phyloP scores from a whole-genome alignment of 495 filamentous ascomycete species.

The Niebla homalea region DNA sequence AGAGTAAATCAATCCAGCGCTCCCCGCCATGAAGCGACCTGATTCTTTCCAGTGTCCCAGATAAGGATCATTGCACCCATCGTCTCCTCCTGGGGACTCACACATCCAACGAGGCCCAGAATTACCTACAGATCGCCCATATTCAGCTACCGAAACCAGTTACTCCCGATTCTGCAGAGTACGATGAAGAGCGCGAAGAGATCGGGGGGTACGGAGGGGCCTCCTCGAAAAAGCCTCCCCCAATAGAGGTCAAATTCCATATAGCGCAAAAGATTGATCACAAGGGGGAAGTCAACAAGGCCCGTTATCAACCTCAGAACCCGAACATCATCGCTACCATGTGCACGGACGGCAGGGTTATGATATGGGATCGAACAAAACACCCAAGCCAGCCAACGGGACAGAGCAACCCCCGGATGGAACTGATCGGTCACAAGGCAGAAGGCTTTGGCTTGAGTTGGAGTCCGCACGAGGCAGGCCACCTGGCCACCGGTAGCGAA shows the following conservation, averaged over 20 bases:
- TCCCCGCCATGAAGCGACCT: constrained; percentile 2
- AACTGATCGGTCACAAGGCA: constrained; percentile 67
- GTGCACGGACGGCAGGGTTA: constrained; percentile 70
- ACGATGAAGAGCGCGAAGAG: constrained; percentile 83
- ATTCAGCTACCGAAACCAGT: constrained; percentile 77
- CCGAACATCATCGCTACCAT: constrained; percentile 94
- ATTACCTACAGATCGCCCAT: constrained; percentile 90
- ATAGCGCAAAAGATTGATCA: constrained; percentile 95
- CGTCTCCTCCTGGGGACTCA: constrained; percentile 89
- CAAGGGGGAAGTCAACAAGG: constrained; percentile 95
- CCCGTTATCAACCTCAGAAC: constrained; percentile 93
- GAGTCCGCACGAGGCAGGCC: constrained; percentile 73
- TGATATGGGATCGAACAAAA: constrained; percentile 94
- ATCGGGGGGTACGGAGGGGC: constrained; percentile 74
- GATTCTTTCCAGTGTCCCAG: constrained; percentile 42
- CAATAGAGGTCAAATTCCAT: constrained; percentile 65
- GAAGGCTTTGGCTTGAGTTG: constrained; percentile 95
- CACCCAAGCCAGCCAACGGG: constrained; percentile 62
- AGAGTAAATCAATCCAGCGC: constrained; percentile 36
- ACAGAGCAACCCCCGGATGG: constrained; percentile 65
- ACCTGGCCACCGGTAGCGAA: constrained; percentile 78
- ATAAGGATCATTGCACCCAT: constrained; percentile 78
- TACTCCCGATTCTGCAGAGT: constrained; percentile 61
- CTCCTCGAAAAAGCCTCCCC: constrained; percentile 46
- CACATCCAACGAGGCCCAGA: constrained; percentile 72